phyloP scores from a whole-genome alignment of 2,329 filamentous ascomycete genomes.

The Aspergillus sp. region DNA sequence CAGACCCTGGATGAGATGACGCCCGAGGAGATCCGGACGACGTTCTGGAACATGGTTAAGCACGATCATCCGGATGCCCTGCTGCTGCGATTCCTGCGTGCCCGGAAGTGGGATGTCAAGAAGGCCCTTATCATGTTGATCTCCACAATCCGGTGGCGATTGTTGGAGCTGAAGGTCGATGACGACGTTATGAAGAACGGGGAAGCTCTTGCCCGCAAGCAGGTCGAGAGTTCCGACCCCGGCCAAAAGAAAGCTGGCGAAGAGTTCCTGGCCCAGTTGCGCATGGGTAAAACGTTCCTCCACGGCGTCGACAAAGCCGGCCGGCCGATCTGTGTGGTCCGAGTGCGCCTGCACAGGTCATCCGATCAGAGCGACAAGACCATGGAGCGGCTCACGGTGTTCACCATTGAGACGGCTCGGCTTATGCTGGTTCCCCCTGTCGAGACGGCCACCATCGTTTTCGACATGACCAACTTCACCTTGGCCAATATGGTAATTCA shows the following conservation, averaged over 20 bases:
- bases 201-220: slow-evolving; percentile 57
- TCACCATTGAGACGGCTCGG: slow-evolving; percentile 86
- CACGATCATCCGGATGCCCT: slow-evolving; percentile 86
- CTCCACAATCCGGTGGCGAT: slow-evolving; percentile 86
- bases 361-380: slow-evolving; percentile 74
- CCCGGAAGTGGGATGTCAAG: slow-evolving; percentile 92
- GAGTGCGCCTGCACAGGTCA: slow-evolving; percentile 69
- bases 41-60: slow-evolving; percentile 92
- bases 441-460: slow-evolving; percentile 87
- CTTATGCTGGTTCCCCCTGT: slow-evolving; percentile 69
- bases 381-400: slow-evolving; percentile 84
- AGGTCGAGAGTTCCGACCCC: slow-evolving; percentile 50
- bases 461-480: slow-evolving; percentile 91
- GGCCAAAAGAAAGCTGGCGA: slow-evolving; percentile 57
- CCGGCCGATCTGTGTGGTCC: slow-evolving; percentile 76
- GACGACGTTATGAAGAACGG: slow-evolving; percentile 74
- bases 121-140: slow-evolving; percentile 90
- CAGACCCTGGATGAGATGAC: slow-evolving; percentile 67
- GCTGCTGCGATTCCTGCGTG: slow-evolving; percentile 70
- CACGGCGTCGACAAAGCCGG: slow-evolving; percentile 79
- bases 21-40: slow-evolving; percentile 67
- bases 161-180: slow-evolving; percentile 75
- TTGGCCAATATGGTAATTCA: slow-evolving; percentile 81
- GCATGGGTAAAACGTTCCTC: slow-evolving; percentile 86
- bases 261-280: slow-evolving; percentile 74